Evolutionary conservation across 345 rosid genomes (phyloP).

Genomic region (Anacardium occidentale): DNA sequence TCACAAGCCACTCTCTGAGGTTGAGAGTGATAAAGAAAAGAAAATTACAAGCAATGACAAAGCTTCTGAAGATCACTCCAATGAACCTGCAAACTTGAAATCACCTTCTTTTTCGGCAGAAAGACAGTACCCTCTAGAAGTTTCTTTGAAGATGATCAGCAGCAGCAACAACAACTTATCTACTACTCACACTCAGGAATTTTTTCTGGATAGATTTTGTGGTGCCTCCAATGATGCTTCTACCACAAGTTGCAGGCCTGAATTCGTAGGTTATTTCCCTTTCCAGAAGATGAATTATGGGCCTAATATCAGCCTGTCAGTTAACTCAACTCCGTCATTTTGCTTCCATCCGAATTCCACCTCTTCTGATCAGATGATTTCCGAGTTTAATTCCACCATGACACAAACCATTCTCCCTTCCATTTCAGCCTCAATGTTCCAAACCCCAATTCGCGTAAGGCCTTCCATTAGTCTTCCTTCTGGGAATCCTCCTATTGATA

Average conservation of each 20-base stretch:
- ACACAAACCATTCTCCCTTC: slow-evolving; percentile 28
- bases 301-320: slow-evolving; percentile 37
- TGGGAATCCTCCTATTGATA: slow-evolving; percentile 32
- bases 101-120: slow-evolving; percentile 13
- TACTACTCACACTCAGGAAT: slow-evolving; percentile 39
- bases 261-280: slow-evolving; percentile 49
- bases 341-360: slow-evolving; percentile 39
- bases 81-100: slow-evolving; percentile 26
- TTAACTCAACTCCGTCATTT: slow-evolving; percentile 28
- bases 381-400: slow-evolving; percentile 32
- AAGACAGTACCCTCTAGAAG: slow-evolving; percentile 26
- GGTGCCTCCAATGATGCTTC: slow-evolving; percentile 26
- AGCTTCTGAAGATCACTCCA: slow-evolving; percentile 15
- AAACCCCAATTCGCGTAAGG: slow-evolving; percentile 44
- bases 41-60: slow-evolving; percentile 28
- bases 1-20: slow-evolving; percentile 54
- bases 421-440: slow-evolving; percentile 41
- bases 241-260: slow-evolving; percentile 30
- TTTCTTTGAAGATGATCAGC: slow-evolving; percentile 25
- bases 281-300: slow-evolving; percentile 56
- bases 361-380: slow-evolving; percentile 28
- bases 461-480: slow-evolving; percentile 61
- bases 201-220: slow-evolving; percentile 43
- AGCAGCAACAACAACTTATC: background rate
- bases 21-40: slow-evolving; percentile 37